Evolutionary conservation across 805 yeast species (phyloP), one percentile per base, ranked within the genome.

Genomic region (Tetrapisispora iriomotensis): DNA sequence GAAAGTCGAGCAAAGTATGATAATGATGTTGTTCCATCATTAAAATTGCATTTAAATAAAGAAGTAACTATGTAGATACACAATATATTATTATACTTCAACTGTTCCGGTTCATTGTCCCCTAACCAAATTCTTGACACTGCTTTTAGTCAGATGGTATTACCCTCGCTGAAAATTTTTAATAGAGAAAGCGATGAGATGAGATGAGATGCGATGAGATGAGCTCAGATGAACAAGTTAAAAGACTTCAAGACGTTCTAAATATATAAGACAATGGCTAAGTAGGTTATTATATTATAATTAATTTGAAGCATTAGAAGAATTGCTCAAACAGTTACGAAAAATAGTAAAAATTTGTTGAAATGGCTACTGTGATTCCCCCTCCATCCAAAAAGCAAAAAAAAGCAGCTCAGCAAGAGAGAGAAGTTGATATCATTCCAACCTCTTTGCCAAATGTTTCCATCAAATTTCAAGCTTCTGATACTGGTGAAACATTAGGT

Each of bases 341-440:
- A 8, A 8, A 27, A 15, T 13, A 8, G 15, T 12, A 6, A 13
- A 12, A 27, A 27, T 9, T 20, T 8, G 7, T 13, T 10, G 43
- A 7, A 29, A 88, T 90, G 97, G 92, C 97, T 37, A 92, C 97
- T 1, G 68, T 85, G 32, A 61, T 92, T 34, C 98, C 98, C 20
- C 97, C 96, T 29, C 94, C 84, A 17, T 81, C 95, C 1, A 90
- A 92, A 61, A 84, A 78, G 56, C 95, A 85, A 58, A 83, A 73
- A 61, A 76, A 77, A 56, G 83, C 72, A 45, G 94, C 94, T 4
- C 96, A 87, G 58, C 70, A 75, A 57, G 83, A 84, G 8, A 76
- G 80, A 40, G 90, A 82, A 37, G 80, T 82, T 21, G 79, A 75
- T 37, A 60, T 82, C 9, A 65, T 82, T 14, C 96, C 96, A 2